Conservation (phyloP, 2,329 filamentous ascomycete genomes). For the Aspergillus ochraceus region DNA sequence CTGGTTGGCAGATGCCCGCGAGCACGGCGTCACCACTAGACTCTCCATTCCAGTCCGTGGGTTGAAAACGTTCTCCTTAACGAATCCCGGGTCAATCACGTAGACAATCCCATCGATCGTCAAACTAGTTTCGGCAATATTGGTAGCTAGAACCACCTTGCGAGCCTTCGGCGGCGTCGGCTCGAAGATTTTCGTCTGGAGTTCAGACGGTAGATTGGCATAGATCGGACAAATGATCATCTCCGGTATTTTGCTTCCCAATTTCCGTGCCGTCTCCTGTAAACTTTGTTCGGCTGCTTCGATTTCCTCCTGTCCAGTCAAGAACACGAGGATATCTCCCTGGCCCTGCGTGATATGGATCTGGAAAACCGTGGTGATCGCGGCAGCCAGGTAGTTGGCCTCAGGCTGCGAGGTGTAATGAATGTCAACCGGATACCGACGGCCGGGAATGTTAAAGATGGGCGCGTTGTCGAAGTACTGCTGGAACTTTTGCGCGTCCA, state of each 20-base stretch:
- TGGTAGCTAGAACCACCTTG: constrained; percentile 92
- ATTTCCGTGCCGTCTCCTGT: constrained; percentile 79
- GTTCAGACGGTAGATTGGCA: constrained; percentile 83
- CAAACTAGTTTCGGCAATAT: constrained; percentile 93
- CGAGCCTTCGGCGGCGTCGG: constrained; percentile 80
- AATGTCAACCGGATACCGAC: constrained; percentile 85
- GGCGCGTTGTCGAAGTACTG: constrained; percentile 89
- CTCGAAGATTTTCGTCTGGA: constrained; percentile 93
- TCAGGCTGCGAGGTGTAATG: constrained; percentile 89
- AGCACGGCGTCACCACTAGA: constrained; percentile 86
- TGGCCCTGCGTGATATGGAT: constrained; percentile 84
- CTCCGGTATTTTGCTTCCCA: constrained; percentile 81
- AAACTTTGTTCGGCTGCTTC: constrained; percentile 82
- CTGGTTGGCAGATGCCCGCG: constrained; percentile 88
- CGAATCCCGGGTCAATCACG: constrained; percentile 92
- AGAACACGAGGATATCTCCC: constrained; percentile 90
- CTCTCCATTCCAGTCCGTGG: constrained; percentile 90
- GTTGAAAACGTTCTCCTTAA: constrained; percentile 94
- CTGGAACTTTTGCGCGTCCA: constrained; percentile 90
- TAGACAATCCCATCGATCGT: constrained; percentile 97
- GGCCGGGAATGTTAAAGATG: constrained; percentile 91
- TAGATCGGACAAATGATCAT: constrained; percentile 93
- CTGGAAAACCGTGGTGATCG: constrained; percentile 91
- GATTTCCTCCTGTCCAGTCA: constrained; percentile 96
- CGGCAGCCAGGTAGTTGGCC: constrained; percentile 88